Conservation (phyloP, 2,329 filamentous ascomycete species). For the Ophiostoma pallidulum region DNA sequence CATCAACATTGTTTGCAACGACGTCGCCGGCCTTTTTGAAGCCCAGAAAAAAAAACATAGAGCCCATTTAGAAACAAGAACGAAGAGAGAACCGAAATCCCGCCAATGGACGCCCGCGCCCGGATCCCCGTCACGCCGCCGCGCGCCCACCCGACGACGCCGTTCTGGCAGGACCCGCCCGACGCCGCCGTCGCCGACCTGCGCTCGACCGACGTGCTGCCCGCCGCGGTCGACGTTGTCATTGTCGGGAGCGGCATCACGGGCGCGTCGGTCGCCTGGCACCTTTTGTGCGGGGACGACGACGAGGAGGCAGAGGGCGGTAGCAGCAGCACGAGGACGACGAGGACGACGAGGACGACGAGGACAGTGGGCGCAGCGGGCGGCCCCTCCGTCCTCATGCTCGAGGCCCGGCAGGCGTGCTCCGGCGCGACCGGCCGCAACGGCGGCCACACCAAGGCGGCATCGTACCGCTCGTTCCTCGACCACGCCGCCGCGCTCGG, state of each 20-base stretch:
- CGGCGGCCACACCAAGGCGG: slow-evolving; percentile 36
- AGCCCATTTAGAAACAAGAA: too few species aligned
- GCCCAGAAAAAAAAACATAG: too few species aligned
- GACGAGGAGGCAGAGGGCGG: too few species aligned
- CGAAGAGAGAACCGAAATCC: too few species aligned
- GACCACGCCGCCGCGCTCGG: slow-evolving; percentile 37
- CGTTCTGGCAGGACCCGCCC: slow-evolving; percentile 52
- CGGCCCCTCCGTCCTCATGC: slow-evolving; percentile 40
- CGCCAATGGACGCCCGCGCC: slow-evolving; percentile 30
- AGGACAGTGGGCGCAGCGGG: too few species aligned
- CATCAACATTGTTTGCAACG: too few species aligned
- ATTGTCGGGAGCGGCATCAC: slow-evolving; percentile 58
- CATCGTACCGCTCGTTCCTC: slow-evolving; percentile 39
- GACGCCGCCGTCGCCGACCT: slow-evolving; percentile 40
- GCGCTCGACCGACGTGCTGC: slow-evolving; percentile 41
- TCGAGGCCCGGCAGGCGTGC: slow-evolving; percentile 56
- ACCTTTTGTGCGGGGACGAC: slow-evolving; percentile 29
- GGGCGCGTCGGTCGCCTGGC: slow-evolving; percentile 49
- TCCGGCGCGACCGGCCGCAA: slow-evolving; percentile 57
- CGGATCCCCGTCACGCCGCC: slow-evolving; percentile 36
- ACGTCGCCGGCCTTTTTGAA: too few species aligned
- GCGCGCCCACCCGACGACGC: slow-evolving; percentile 40
- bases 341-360: slow-evolving; percentile 2
- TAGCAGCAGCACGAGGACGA: not conserved
- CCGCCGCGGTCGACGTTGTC: slow-evolving; percentile 45